Evolutionary conservation across 345 rosid genomes (phyloP).

Genomic region (Jatropha curcas): DNA sequence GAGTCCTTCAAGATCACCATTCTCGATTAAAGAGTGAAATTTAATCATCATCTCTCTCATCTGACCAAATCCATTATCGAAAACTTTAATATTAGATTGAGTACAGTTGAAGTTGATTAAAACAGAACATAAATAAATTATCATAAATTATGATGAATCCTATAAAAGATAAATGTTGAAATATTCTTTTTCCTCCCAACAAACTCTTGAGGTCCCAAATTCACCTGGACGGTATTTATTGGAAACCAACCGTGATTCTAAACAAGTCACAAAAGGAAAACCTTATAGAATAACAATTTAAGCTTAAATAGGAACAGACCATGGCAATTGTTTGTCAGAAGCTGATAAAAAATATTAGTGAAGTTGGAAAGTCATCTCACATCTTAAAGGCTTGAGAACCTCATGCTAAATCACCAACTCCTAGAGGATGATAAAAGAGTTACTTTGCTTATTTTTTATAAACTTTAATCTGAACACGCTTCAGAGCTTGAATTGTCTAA

Average conservation of each 20-base stretch:
- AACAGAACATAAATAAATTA: neutral
- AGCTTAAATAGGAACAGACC: neutral
- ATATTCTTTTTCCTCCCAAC: neutral
- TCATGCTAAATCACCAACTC: neutral
- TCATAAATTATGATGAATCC: neutral
- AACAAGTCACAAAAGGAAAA: too few relatives aligned
- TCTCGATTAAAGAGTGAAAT: conserved; percentile 62
- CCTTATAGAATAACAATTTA: neutral
- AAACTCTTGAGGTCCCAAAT: too few relatives aligned
- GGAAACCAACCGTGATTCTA: too few relatives aligned
- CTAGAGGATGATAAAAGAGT: neutral
- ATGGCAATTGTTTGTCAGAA: neutral
- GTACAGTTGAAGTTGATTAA: neutral
- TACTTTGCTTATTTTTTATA: neutral
- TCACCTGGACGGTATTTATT: too few relatives aligned
- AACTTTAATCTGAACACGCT: neutral
- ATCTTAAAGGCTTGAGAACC: too few relatives aligned
- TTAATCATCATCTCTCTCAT: conserved; percentile 66
- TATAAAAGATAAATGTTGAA: neutral
- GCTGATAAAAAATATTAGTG: too few relatives aligned
- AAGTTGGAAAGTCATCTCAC: too few relatives aligned
- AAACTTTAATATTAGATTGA: neutral
- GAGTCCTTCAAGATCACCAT: conserved; percentile 61
- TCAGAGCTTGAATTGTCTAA: neutral
- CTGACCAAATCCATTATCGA: conserved; percentile 29